phyloP scores from a whole-genome alignment of 108 stramenopile genomes.

The Pseudonitzschia pungens region DNA sequence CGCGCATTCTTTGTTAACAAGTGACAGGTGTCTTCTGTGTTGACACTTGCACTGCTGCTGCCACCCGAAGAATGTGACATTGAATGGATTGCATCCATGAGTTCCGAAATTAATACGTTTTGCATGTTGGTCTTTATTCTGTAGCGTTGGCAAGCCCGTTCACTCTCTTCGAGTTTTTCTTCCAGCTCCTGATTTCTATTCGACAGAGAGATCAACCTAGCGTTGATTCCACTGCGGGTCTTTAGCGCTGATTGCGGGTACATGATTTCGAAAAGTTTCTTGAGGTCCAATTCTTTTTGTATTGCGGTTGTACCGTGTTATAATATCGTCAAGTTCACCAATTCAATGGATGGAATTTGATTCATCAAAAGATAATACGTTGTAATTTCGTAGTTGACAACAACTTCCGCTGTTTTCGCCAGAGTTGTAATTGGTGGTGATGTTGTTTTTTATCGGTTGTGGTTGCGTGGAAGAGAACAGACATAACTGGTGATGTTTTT shows the following conservation, averaged over 20 bases:
- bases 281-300: too few species aligned
- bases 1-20: background rate
- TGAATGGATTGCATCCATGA: conserved; percentile 8
- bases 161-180: background rate
- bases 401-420: too few species aligned
- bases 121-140: background rate
- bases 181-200: background rate
- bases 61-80: background rate
- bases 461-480: too few species aligned
- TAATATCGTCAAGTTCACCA: too few species aligned
- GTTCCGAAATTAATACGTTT: background rate
- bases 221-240: background rate
- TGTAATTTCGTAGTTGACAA: too few species aligned
- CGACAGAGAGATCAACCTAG: background rate
- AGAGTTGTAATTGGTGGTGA: too few species aligned
- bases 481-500: too few species aligned
- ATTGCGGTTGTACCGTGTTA: too few species aligned
- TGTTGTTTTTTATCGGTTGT: too few species aligned
- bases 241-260: background rate
- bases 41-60: background rate
- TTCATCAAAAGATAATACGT: too few species aligned
- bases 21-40: background rate
- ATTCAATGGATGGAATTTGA: too few species aligned
- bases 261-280: too few species aligned
- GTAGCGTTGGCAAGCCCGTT: background rate